A percentile compares a stretch with the other conserved stretches of the same genome.
Evolutionary conservation across 2,329 filamentous ascomycete species (phyloP).

Genomic region (Pseudopithomyces maydicus): DNA sequence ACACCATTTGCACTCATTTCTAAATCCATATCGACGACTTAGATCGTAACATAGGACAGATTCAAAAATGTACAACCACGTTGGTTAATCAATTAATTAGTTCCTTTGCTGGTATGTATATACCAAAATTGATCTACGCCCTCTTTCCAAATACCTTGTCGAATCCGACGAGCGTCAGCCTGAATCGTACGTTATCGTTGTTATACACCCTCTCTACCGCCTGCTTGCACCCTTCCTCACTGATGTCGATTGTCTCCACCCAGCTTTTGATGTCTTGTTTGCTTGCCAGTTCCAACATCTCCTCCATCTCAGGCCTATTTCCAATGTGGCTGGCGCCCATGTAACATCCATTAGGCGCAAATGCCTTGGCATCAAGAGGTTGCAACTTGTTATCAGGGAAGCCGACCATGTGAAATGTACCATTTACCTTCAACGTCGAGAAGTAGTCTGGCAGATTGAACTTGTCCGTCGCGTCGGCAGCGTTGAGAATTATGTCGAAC

Average conservation of each 20-base stretch:
- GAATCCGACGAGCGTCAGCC: constrained; percentile 71
- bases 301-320: constrained; percentile 56
- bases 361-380: constrained; percentile 72
- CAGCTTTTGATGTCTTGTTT: constrained; percentile 59
- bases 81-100: no score
- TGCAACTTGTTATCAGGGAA: constrained; percentile 78
- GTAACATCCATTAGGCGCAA: constrained; percentile 71
- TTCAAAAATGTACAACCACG: no score
- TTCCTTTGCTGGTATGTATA: no score
- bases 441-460: constrained; percentile 77
- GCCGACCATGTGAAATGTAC: constrained; percentile 78
- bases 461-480: constrained; percentile 69
- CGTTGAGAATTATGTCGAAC: constrained; percentile 80
- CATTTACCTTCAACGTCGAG: constrained; percentile 79
- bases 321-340: constrained; percentile 58
- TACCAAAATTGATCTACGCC: constrained; percentile 17
- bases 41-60: no score
- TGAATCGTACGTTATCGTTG: constrained; percentile 72
- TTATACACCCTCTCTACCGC: constrained; percentile 69
- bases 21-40: no score
- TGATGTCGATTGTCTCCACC: constrained; percentile 73
- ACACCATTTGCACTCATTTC: no score
- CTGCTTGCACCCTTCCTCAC: constrained; percentile 70
- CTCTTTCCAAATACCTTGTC: constrained; percentile 68
- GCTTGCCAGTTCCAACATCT: constrained; percentile 56